Evolutionary conservation across 306 rosid species (phyloP), one percentile per base, ranked within the genome.

Genomic region (Aeschynomene evenia): DNA sequence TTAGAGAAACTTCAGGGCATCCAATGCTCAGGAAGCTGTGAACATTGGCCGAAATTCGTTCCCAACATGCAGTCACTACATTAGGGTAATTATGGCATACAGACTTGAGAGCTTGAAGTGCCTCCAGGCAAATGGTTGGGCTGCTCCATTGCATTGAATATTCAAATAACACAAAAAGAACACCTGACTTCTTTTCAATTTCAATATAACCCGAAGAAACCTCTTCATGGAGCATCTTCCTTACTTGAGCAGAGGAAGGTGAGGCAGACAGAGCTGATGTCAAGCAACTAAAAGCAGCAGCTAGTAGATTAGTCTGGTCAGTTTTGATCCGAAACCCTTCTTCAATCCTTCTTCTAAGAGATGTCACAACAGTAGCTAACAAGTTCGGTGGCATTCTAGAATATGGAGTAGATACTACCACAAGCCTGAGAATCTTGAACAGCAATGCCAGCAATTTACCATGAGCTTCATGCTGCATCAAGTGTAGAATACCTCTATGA

Each of bases 61-160:
- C 83, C 99, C 99, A 94, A 71, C 87, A 91, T 21, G 89, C 73
- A 74, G 74, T 22, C 81, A 85, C 84, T 58, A 77, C 78, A 70
- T 78, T 83, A 43, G 99, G 99, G 72, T 88, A 91, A 81, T 74
- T 91, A 81, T 94, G 99, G 54, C 81, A 91, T 72, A 83, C 86
- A 72, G 91, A 91, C 83, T 82, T 94, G 24, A 94, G 90, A 15
- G 91, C 96, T 96, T 91, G 99, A 61, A 94, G 99, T 54, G 99
- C 87, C 86, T 94, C 99, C 48, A 90, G 85, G 89, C 95, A 87
- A 73, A 88, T 77, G 26, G 86, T 73, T 29, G 86, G 83, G 70
- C 78, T 81, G 82, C 74, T 85, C 78, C 66, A 65, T 70, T 85
- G 83, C 82, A 83, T 74, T 29, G 96, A 78, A 75, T 81, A 84